These are phyloP conservation scores for Metschnikowia aberdeeniae DNA, from an alignment of 805 yeast genomes.

Conservation along the genomic window DNA sequence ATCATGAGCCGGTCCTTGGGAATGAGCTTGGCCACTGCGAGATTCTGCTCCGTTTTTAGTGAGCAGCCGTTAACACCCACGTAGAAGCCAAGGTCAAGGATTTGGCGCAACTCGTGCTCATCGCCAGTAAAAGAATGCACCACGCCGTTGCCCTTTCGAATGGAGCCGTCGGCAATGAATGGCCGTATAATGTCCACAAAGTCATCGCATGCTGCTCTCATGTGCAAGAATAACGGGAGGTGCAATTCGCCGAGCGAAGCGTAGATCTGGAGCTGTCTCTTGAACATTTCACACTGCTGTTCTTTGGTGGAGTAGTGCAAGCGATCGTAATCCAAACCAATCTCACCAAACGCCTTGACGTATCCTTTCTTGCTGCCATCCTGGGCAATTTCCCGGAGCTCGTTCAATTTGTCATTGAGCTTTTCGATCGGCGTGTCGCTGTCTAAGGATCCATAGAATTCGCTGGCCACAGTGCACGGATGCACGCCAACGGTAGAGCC, in stretches of 20 bases:
- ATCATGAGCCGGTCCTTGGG: conserved; percentile 71
- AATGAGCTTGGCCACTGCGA: conserved; percentile 59
- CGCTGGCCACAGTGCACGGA: conserved; percentile 74
- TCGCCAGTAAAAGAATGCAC: conserved; percentile 96
- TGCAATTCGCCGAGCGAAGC: conserved; percentile 37
- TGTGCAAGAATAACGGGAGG: conserved; percentile 84
- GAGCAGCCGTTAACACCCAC: conserved; percentile 95
- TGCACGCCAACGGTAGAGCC: conserved; percentile 89
- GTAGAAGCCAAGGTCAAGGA: conserved; percentile 58
- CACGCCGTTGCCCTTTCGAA: conserved; percentile 57
- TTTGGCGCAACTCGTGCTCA: conserved; percentile 50
- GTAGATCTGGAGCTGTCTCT: conserved; percentile 66
- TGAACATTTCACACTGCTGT: conserved; percentile 65
- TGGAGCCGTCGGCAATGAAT: conserved; percentile 45
- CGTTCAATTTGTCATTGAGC: conserved; percentile 40
- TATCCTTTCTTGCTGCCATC: conserved; percentile 46
- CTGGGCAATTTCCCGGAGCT: conserved; percentile 47
- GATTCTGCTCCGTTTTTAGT: conserved; percentile 68
- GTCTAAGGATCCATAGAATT: conserved; percentile 29
- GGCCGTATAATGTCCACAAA: conserved; percentile 64
- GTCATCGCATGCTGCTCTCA: conserved; percentile 82
- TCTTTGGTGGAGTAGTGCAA: conserved; percentile 67
- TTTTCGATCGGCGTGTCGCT: conserved; percentile 35
- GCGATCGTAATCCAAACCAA: conserved; percentile 93
- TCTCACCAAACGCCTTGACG: conserved; percentile 88